Evolutionary conservation across 2,329 filamentous ascomycete genomes (phyloP).

Genomic region (Trichocomaceae sp.): DNA sequence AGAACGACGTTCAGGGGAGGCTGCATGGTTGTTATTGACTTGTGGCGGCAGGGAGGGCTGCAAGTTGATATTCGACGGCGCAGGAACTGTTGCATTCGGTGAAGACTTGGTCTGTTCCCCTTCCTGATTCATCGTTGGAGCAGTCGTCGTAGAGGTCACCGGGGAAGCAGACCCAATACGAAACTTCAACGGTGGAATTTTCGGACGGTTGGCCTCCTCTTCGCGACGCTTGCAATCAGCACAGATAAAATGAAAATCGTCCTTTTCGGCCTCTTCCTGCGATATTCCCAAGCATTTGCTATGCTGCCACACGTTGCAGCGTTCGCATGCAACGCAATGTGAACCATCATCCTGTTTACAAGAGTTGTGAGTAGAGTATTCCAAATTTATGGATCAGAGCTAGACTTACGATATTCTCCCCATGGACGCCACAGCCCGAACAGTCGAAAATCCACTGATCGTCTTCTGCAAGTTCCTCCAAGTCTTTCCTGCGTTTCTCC

Average conservation of each 20-base stretch:
- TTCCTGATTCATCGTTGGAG: conserved; percentile 18
- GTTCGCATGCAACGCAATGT: conserved; percentile 89
- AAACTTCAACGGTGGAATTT: conserved; percentile 57
- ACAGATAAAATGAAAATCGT: conserved; percentile 86
- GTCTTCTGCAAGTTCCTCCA: conserved; percentile 67
- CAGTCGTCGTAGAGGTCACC: conserved; percentile 38
- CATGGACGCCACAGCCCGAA: conserved; percentile 75
- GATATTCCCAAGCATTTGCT: conserved; percentile 82
- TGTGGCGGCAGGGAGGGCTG: conserved; percentile 4
- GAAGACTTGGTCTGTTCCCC: conserved; percentile 20
- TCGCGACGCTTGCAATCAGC: conserved; percentile 65
- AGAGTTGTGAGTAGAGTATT: conserved; percentile 12
- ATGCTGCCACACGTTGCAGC: conserved; percentile 94
- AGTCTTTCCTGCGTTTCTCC: conserved; percentile 67
- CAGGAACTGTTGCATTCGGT: conserved; percentile 10
- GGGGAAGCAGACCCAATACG: conserved; percentile 42
- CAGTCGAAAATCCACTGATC: conserved; percentile 89
- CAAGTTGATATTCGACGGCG: background rate
- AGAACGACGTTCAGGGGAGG: conserved; percentile 28
- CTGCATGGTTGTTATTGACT: conserved; percentile 12
- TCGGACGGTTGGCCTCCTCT: conserved; percentile 55
- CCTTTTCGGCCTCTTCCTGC: conserved; percentile 69
- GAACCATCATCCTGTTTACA: conserved; percentile 69
- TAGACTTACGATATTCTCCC: conserved; percentile 62
- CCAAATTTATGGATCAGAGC: background rate